These are phyloP conservation scores for Nannizziopsis barbatae DNA, from an alignment of 2,329 filamentous ascomycete species.

Conservation along the genomic window DNA sequence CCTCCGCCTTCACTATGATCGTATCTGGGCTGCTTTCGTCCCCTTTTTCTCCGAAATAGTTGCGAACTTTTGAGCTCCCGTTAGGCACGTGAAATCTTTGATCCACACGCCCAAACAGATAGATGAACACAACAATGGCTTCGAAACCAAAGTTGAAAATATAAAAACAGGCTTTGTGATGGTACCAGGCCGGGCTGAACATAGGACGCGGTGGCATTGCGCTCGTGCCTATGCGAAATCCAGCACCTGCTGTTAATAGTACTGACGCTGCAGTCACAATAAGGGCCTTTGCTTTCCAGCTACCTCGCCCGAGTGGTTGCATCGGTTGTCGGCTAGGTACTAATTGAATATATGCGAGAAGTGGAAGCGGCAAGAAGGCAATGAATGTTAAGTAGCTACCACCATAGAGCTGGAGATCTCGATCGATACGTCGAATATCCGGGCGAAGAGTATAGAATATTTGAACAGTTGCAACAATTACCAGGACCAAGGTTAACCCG, in stretches of 20 bases:
- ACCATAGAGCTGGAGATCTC: conserved; percentile 54
- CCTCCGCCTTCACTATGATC: not conserved
- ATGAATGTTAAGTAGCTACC: conserved; percentile 52
- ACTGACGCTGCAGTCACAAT: conserved; percentile 50
- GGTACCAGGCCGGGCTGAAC: conserved; percentile 55
- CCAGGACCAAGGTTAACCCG: conserved; percentile 49
- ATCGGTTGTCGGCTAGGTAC: conserved; percentile 35
- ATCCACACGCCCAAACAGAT: conserved; percentile 59
- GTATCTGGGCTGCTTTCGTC: not conserved
- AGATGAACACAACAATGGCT: conserved; percentile 56
- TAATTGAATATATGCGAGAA: conserved; percentile 41
- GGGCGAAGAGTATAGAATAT: conserved; percentile 54
- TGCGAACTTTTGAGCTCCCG: conserved; percentile 38
- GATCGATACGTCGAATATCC: conserved; percentile 42
- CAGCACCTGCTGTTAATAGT: conserved; percentile 57
- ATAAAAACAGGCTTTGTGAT: conserved; percentile 64
- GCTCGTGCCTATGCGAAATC: conserved; percentile 52
- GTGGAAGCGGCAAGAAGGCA: conserved; percentile 55
- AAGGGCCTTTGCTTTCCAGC: conserved; percentile 54
- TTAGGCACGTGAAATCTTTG: conserved; percentile 64
- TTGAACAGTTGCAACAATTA: conserved; percentile 55
- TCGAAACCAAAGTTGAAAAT: conserved; percentile 68
- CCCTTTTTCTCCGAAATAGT: conserved; percentile 4
- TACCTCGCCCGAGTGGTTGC: conserved; percentile 56
- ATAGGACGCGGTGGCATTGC: conserved; percentile 43